A percentile compares a stretch with the other conserved stretches of the same genome.
Conservation (phyloP, 176 grass and related monocot species). For the bread wheat (Triticum aestivum) region DNA sequence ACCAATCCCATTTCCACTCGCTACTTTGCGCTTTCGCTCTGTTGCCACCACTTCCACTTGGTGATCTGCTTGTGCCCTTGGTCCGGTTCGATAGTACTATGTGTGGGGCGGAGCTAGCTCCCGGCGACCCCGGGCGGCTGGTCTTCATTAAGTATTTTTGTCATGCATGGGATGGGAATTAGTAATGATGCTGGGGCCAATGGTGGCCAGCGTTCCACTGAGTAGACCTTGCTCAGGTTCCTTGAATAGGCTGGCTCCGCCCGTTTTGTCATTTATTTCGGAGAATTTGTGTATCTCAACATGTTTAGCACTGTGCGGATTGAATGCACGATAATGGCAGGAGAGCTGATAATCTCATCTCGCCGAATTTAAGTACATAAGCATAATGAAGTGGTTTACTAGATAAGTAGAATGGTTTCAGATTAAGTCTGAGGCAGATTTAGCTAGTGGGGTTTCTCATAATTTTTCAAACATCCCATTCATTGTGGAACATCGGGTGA, state of each 20-base stretch:
- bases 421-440: not conserved
- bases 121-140: too few relatives aligned
- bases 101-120: too few relatives aligned
- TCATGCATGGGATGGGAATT: too few relatives aligned
- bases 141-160: too few relatives aligned
- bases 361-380: not conserved
- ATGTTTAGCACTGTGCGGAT: not conserved
- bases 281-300: not conserved
- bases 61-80: not conserved
- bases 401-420: not conserved
- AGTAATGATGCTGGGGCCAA: too few relatives aligned
- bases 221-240: too few relatives aligned
- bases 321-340: not conserved
- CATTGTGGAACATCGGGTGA: not conserved
- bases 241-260: too few relatives aligned
- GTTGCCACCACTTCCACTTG: not conserved
- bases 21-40: not conserved
- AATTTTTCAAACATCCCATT: not conserved
- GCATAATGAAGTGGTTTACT: not conserved
- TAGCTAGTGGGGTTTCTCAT: not conserved
- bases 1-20: not conserved
- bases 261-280: not conserved
- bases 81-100: not conserved
- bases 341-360: not conserved
- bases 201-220: too few relatives aligned